Base-by-base conservation (phyloP, 2,329 filamentous ascomycete species). In the Diaporthe caulivora region DNA sequence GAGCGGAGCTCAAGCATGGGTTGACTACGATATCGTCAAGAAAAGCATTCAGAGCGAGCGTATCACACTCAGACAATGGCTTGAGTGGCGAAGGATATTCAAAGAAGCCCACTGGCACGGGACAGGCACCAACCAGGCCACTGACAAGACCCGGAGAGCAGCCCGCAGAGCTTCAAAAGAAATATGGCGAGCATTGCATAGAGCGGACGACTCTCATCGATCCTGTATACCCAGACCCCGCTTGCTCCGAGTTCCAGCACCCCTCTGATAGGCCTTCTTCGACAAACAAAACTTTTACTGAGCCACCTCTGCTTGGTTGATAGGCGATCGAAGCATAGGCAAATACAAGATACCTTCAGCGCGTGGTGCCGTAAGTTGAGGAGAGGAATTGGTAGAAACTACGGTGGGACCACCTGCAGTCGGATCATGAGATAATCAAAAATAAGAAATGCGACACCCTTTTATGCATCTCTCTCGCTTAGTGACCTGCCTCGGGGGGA, bases 1-100 rank as follows among this genome's bases (percentile, higher is more conserved):
- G 47, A 54, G 31, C 10, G 64, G 64, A 40, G 64, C 64, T 8
- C 7, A 26, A 37, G 64, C 64, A 3, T 67, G 64, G 62, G 34
- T 40, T 3, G 26, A 67, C 4, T 8, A 49, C 29, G 2, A 37
- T 11, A 3, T 57, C n/a, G n/a, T 57, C 34, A 17, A 13, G 26
- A 37, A 37, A 37, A 57, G 29, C 18, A 18, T 37, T 8, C 18
- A 9, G 18, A 18, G 13, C 37, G 8, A 13, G 54, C 18, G 18
- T 34, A 21, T n/a, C 5, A 34, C 54, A 15, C 18, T 9, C 29
- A 31, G n/a, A n/a, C 18, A 17, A 57, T 57, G 54, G 54, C 29
- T 8, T 17, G 9, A 6, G 29, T 57, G 54, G 54, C 54, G 37
- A 37, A 10, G n/a, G 18, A 34, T 57, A 18, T 57, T 57, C 54